Evolutionary conservation across 352 stramenopile species (phyloP), one percentile per base, ranked within the genome.

Genomic region (Aphanomyces euteiches): DNA sequence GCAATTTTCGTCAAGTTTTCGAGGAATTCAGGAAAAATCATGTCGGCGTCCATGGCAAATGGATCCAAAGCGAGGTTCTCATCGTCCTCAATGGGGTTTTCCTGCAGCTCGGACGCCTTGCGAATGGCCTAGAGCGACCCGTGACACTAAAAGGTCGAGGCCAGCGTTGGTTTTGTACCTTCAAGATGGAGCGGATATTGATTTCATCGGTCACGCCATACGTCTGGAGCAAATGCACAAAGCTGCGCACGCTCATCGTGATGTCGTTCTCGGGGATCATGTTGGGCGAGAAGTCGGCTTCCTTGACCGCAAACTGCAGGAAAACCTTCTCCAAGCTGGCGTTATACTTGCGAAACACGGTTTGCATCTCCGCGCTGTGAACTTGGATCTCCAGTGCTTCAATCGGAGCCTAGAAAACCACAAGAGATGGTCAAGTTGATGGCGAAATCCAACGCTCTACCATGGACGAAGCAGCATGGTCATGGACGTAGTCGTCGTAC

Each of bases 11-110:
- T 82, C 38, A 90, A 50, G 4, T 78, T 76, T 48, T 89, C 82
- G 17, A 84, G 43, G 70, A 88, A 88, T 57, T 89, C 79, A 15
- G 81, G 84, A 69, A 82, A 90, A 1, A 85, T 72, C 7, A 89
- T 63, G 47, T 67, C 65, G n/a, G 73, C 76, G 48, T 81, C 74
- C 10, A 82, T 69, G 48, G 87, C 79, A 71, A 88, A 91, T 15
- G 77, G 76, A 61, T 87, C 82, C 12, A 82, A 40, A n/a, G 75
- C 43, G 3, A 6, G 50, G 34, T 12, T 61, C 10, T 7, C 54
- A 43, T 37, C 10, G 28, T 7, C 43, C 54, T 19, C 28, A 1
- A 19, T 58, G 8, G n/a, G 2, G 5, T 41, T 39, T 12, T 13
- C 34, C 5, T 13, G 43, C 34, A 61, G 28, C 28, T 61, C 54